Percentiles rank a stretch among this genome's conserved stretches.
These are phyloP conservation scores for Huntiella decipiens DNA, from an alignment of 2,329 filamentous ascomycete genomes.

Conservation along the genomic window DNA sequence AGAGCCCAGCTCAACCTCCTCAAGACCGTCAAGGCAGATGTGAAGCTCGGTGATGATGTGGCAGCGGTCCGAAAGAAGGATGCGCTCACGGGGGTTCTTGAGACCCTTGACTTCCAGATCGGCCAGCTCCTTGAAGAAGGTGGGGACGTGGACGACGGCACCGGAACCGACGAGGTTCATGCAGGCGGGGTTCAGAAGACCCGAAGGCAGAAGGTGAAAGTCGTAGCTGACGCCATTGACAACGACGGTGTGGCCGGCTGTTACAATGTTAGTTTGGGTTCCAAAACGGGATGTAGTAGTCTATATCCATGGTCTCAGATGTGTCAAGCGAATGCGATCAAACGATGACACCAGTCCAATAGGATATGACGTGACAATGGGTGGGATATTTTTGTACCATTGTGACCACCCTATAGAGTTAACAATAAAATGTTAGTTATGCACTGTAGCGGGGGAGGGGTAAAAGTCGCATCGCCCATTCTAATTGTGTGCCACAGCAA, in stretches of 20 bases:
- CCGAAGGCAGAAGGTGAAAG: conserved; percentile 24
- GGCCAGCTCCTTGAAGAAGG: conserved; percentile 18
- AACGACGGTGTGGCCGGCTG: conserved; percentile 11
- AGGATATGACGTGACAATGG: too few relatives aligned
- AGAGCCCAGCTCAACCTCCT: conserved; percentile 33
- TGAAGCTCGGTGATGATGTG: conserved; percentile 49
- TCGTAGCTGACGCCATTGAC: conserved; percentile 13
- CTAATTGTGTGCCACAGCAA: too few relatives aligned
- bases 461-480: neutral
- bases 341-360: too few relatives aligned
- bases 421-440: neutral
- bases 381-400: conserved; percentile 5
- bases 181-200: conserved; percentile 51
- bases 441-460: neutral
- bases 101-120: conserved; percentile 24
- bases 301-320: neutral
- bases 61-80: conserved; percentile 44
- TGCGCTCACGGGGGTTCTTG: conserved; percentile 23
- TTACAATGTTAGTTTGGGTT: conserved; percentile 3
- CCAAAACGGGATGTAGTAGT: conserved; percentile 6
- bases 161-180: conserved; percentile 57
- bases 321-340: neutral
- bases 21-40: conserved; percentile 48
- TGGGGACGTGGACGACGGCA: conserved; percentile 42
- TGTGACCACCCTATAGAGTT: conserved; percentile 10